phyloP scores from a whole-genome alignment of 2,329 filamentous ascomycete species.

The Alternaria infectoria region DNA sequence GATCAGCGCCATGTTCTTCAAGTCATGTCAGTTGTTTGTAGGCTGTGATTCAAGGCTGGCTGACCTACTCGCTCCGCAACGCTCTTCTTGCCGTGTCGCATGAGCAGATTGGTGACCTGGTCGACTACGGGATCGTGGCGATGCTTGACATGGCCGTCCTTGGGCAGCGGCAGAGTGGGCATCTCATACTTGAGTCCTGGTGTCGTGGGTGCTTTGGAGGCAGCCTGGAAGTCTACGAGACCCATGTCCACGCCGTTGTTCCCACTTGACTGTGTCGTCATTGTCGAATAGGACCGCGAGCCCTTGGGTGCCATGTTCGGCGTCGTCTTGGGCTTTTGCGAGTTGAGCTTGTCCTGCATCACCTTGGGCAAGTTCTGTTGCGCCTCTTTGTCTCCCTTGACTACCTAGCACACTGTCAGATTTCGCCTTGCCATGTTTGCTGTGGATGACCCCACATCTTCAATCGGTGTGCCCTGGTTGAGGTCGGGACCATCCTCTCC shows the following conservation, averaged over 20 bases:
- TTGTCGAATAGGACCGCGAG: conserved; percentile 65
- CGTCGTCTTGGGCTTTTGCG: conserved; percentile 49
- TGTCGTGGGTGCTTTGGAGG: conserved; percentile 24
- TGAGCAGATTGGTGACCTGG: conserved; percentile 89
- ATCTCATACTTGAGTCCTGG: conserved; percentile 78
- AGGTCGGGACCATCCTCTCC: conserved; percentile 66
- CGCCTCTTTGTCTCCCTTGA: conserved; percentile 67
- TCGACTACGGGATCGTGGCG: conserved; percentile 85
- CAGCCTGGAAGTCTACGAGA: conserved; percentile 33
- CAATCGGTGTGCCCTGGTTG: conserved; percentile 69
- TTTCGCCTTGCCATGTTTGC: not conserved
- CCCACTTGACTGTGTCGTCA: conserved; percentile 32
- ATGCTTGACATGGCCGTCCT: conserved; percentile 70
- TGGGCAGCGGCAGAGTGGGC: conserved; percentile 70
- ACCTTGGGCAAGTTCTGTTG: conserved; percentile 70
- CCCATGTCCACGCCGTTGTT: conserved; percentile 34
- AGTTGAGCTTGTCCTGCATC: conserved; percentile 65
- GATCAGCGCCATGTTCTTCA: conserved; percentile 81
- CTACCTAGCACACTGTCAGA: conserved; percentile 56
- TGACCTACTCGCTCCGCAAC: conserved; percentile 80
- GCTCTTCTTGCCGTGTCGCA: conserved; percentile 89
- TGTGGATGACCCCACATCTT: conserved; percentile 59
- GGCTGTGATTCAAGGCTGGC: not conserved
- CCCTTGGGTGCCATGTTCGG: conserved; percentile 49
- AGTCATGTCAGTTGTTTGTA: not conserved